These are phyloP conservation scores for Ilyonectria sp. DNA, from an alignment of 2,329 filamentous ascomycete genomes.

Conservation along the genomic window DNA sequence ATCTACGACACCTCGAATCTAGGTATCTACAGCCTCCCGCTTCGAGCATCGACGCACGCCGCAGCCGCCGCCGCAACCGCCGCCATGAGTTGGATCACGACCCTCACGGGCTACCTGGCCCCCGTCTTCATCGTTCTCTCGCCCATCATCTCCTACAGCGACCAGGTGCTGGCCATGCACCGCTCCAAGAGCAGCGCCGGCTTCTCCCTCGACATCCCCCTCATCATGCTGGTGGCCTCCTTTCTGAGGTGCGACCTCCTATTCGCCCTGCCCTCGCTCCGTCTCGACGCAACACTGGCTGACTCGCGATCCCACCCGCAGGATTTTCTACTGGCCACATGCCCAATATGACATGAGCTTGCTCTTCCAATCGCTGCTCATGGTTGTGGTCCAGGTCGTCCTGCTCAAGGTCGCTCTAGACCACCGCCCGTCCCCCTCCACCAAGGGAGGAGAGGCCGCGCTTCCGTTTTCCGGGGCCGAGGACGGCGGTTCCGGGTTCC, in stretches of 20 bases:
- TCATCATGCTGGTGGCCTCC: slow-evolving; percentile 81
- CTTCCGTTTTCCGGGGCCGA: slow-evolving; percentile 73
- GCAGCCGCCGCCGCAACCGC: neutral
- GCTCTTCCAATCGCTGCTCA: slow-evolving; percentile 75
- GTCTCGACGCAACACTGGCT: slow-evolving; percentile 28
- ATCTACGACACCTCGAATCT: slow-evolving; percentile 58
- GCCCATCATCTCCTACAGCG: slow-evolving; percentile 75
- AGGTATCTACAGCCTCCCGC: slow-evolving; percentile 61
- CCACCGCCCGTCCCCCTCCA: slow-evolving; percentile 72
- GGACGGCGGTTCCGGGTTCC: slow-evolving; percentile 55
- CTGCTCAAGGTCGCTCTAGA: slow-evolving; percentile 79
- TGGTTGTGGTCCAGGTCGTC: slow-evolving; percentile 74
- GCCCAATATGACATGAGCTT: slow-evolving; percentile 75
- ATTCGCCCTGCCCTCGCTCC: slow-evolving; percentile 2
- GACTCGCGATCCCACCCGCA: slow-evolving; percentile 51
- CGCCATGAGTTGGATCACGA: slow-evolving; percentile 43
- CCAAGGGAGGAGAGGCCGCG: slow-evolving; percentile 72
- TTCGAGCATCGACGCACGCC: neutral
- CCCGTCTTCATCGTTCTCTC: slow-evolving; percentile 76
- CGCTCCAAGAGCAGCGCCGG: slow-evolving; percentile 75
- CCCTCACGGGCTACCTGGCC: slow-evolving; percentile 68
- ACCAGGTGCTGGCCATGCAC: slow-evolving; percentile 77
- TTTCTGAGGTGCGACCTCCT: slow-evolving; percentile 70
- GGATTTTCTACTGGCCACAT: slow-evolving; percentile 80
- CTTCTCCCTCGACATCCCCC: slow-evolving; percentile 79